Evolutionary conservation across 148 eudicot species (phyloP).

Genomic region (Vaccinium myrtillus): DNA sequence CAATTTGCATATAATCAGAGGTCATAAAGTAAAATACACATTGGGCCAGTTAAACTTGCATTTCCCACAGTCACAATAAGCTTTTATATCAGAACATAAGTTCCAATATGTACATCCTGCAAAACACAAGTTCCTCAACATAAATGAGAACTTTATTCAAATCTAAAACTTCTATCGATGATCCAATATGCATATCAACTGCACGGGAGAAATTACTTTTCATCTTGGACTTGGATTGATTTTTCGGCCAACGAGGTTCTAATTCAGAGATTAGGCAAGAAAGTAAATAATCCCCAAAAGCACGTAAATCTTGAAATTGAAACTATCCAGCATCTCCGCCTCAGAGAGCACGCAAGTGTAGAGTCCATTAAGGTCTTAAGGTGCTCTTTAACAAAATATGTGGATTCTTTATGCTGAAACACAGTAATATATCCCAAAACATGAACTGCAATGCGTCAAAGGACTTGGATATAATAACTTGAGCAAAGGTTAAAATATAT

Average conservation of each 20-base stretch:
- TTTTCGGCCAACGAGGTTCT: background rate
- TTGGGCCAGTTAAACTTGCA: background rate
- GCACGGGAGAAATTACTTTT: background rate
- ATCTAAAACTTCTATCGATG: background rate
- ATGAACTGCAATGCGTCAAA: background rate
- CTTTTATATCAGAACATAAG: background rate
- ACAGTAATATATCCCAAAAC: background rate
- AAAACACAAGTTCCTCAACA: background rate
- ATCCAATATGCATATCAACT: background rate
- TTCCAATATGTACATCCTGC: background rate
- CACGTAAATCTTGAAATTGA: background rate
- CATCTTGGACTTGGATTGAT: background rate
- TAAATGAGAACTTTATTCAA: background rate
- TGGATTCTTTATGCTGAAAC: background rate
- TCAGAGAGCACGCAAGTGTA: slow-evolving; percentile 3
- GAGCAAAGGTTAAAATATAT: background rate
- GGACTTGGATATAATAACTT: background rate
- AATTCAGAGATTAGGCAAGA: background rate
- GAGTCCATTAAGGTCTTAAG: background rate
- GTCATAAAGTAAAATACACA: background rate
- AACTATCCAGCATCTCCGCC: background rate
- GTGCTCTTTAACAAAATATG: background rate
- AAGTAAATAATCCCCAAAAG: background rate
- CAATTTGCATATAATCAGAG: slow-evolving; percentile 17
- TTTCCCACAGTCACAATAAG: background rate